Evolutionary conservation across 2,329 filamentous ascomycete genomes (phyloP).

Genomic region (Macrophomina phaseolina): DNA sequence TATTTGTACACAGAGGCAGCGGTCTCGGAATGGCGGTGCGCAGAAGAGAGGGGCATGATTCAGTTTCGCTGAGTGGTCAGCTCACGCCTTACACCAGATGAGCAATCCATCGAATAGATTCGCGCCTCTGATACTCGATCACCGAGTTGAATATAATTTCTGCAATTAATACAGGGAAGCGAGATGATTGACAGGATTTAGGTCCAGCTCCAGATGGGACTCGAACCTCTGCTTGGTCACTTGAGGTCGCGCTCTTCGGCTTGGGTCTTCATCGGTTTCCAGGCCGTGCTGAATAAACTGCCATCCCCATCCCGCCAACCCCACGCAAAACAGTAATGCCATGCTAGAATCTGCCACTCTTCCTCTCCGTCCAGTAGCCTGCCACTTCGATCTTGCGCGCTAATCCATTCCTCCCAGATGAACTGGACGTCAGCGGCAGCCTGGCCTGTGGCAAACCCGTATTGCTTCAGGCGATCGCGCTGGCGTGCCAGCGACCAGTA

Average conservation of each 20-base stretch:
- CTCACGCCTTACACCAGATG: too few relatives aligned
- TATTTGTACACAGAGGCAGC: too few relatives aligned
- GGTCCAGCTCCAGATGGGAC: too few relatives aligned
- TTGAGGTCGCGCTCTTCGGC: slow-evolving; percentile 8
- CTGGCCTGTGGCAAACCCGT: slow-evolving; percentile 67
- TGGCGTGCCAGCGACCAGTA: slow-evolving; percentile 76
- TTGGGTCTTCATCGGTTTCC: not conserved
- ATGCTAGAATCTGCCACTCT: slow-evolving; percentile 86
- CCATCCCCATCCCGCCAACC: slow-evolving; percentile 68
- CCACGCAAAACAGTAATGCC: slow-evolving; percentile 91
- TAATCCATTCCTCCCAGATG: slow-evolving; percentile 81
- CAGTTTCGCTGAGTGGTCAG: too few relatives aligned
- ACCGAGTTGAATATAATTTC: too few relatives aligned
- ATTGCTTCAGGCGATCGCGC: slow-evolving; percentile 65
- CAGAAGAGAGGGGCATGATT: too few relatives aligned
- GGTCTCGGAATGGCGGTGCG: too few relatives aligned
- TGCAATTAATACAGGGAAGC: too few relatives aligned
- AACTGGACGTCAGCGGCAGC: slow-evolving; percentile 66
- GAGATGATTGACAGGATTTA: too few relatives aligned
- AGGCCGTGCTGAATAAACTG: slow-evolving; percentile 20
- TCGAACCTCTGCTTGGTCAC: too few relatives aligned
- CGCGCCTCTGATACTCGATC: too few relatives aligned
- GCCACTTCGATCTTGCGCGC: slow-evolving; percentile 70
- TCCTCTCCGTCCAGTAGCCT: slow-evolving; percentile 94
- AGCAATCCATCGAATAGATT: too few relatives aligned